A percentile compares a stretch with the other conserved stretches of the same genome.
These are phyloP conservation scores for Leccinum barrowsii DNA, from an alignment of 768 basidiomycete genomes.

Conservation along the genomic window DNA sequence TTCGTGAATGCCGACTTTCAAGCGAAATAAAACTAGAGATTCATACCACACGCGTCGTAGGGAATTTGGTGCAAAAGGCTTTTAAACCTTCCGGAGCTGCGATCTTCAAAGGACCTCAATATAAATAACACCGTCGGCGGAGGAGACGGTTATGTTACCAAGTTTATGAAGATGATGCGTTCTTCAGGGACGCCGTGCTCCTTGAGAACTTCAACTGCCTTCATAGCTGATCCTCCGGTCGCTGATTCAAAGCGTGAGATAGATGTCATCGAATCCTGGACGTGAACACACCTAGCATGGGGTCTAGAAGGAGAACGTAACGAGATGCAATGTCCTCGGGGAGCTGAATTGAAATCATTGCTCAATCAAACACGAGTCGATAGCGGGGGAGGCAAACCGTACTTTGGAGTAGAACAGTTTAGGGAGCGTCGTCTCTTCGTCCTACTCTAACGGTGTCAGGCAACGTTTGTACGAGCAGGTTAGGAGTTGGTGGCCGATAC, in stretches of 20 bases:
- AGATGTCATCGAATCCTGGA: neutral
- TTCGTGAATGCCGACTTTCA: neutral
- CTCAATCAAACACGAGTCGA: neutral
- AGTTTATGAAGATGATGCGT: conserved; percentile 90
- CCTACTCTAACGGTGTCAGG: conserved; percentile 42
- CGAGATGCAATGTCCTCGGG: conserved; percentile 73
- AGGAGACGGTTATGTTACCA: conserved; percentile 46
- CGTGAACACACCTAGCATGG: conserved; percentile 80
- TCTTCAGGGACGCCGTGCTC: conserved; percentile 93
- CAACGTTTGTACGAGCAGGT: neutral
- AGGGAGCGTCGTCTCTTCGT: conserved; percentile 90
- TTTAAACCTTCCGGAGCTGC: conserved; percentile 87
- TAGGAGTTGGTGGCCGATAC: conserved; percentile 38
- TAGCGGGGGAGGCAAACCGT: neutral
- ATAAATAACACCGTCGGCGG: neutral
- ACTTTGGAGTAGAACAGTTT: conserved; percentile 93
- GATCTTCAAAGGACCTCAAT: conserved; percentile 47
- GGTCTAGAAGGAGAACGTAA: conserved; percentile 93
- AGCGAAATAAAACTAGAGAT: neutral
- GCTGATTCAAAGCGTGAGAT: conserved; percentile 40
- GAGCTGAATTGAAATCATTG: neutral
- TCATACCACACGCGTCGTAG: conserved; percentile 73
- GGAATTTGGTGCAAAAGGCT: conserved; percentile 74
- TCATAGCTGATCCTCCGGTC: conserved; percentile 96
- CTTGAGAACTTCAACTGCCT: conserved; percentile 92